Evolutionary conservation across 768 basidiomycete genomes (phyloP).

Genomic region (Agrocybe pediades): DNA sequence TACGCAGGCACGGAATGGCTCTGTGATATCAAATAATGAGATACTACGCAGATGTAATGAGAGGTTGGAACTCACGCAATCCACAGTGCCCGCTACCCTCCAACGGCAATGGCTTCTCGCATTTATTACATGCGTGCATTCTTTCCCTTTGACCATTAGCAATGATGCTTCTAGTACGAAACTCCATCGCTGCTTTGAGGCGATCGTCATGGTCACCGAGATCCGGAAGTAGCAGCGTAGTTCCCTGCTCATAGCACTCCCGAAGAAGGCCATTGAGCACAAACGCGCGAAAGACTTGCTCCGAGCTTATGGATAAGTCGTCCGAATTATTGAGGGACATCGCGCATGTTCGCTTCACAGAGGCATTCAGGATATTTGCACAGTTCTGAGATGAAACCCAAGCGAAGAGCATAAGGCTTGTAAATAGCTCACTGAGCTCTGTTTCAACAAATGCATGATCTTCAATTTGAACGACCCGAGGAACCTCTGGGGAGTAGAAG

Average conservation of each 20-base stretch:
- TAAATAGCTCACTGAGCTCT: constrained; percentile 12
- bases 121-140: constrained; percentile 14
- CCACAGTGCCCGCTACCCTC: not conserved
- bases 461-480: constrained; percentile 8
- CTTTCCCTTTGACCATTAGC: constrained; percentile 4
- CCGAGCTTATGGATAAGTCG: constrained; percentile 2
- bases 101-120: constrained; percentile 5
- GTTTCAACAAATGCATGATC: constrained; percentile 9
- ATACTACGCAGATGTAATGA: not conserved
- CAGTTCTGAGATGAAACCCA: constrained; percentile 17
- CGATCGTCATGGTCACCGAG: constrained; percentile 11
- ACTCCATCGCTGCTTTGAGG: constrained; percentile 13
- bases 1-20: constrained; percentile 4
- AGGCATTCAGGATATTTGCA: constrained; percentile 12
- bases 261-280: constrained; percentile 9
- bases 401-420: constrained; percentile 12
- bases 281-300: constrained; percentile 16
- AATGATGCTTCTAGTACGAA: constrained; percentile 8
- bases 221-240: constrained; percentile 7
- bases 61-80: not conserved
- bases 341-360: not conserved
- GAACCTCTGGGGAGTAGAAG: not conserved
- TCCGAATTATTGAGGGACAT: not conserved
- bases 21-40: not conserved
- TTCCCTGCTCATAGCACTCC: constrained; percentile 3